Conservation (phyloP, 2,329 filamentous ascomycete species). For the Sporothrix dimorphospora region DNA sequence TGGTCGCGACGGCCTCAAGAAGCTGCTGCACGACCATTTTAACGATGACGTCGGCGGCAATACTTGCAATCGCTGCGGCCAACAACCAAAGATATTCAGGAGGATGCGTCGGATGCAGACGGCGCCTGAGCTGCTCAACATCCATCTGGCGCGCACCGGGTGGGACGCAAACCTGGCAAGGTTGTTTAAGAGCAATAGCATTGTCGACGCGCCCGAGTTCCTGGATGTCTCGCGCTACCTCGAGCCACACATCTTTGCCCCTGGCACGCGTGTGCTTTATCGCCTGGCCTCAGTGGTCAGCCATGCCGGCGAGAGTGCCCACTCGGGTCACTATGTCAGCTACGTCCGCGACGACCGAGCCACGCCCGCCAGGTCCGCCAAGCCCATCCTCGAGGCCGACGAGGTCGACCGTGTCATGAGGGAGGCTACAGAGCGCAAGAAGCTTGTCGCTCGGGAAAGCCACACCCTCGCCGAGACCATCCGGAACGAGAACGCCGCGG, state of each 20-base stretch:
- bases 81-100: background rate
- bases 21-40: background rate
- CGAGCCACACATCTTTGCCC: constrained; percentile 29
- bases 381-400: background rate
- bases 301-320: constrained; percentile 17
- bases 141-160: constrained; percentile 26
- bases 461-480: background rate
- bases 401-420: constrained; percentile 17
- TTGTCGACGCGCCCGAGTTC: constrained; percentile 28
- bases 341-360: constrained; percentile 24
- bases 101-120: constrained; percentile 27
- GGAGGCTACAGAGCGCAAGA: background rate
- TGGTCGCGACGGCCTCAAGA: background rate
- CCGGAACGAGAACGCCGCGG: background rate
- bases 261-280: constrained; percentile 29
- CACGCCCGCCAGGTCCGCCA: background rate
- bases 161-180: fast-evolving
- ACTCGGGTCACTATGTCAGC: constrained; percentile 30
- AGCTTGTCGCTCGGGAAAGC: background rate
- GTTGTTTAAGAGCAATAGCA: background rate
- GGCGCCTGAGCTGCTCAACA: constrained; percentile 30
- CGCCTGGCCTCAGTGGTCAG: constrained; percentile 31
- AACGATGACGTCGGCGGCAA: background rate
- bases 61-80: constrained; percentile 25
- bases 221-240: constrained; percentile 33